Evolutionary conservation across 2,329 filamentous ascomycete species (phyloP), one percentile per base, ranked within the genome.

Genomic region (Claviceps arundinis): DNA sequence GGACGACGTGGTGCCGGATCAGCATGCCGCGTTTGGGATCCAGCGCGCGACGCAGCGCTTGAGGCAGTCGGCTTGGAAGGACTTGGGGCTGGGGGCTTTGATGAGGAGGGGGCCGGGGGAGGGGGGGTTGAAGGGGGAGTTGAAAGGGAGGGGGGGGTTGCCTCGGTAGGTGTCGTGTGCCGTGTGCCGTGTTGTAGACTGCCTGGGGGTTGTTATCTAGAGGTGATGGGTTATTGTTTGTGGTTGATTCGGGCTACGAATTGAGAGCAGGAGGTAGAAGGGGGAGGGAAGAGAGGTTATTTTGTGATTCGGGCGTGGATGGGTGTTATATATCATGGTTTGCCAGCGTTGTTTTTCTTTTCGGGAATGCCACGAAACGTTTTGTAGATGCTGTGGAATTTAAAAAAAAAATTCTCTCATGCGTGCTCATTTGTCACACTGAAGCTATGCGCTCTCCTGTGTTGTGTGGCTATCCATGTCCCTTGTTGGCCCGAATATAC

Each of bases 11-110:
- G 87, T 93, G 4, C 87, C 88, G 0, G 87, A 93, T 66, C 87
- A 93, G 69, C 87, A 93, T 64, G 87, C 87, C 13, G 88, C 87
- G 0, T 93, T 93, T 65, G 88, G 87, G 41, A 93, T 94, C 60
- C 82, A 87, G 66, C 79, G 85, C 58, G 87, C 87, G 9, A 90
- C 86, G 16, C 84, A 89, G 69, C 77, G 78, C 57, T 75, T 73
- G 59, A 78, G 76, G 60, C 85, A 89, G 68, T 76, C 84, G 1
- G 82, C 81, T 7, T 94, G 87, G 87, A 84, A 84, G 63, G 87
- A 93, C 62, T 69, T 91, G 6, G 85, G 86, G 0, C 71, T 93
- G n/a, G 75, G 74, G 5, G 78, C 81, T 53, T 70, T 93, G 61
- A 82, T 90, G 79, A 76, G 71, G 41, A 76, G 78, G 55, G 85